phyloP scores from a whole-genome alignment of 2,329 filamentous ascomycete species.

The Blastomyces parvus region DNA sequence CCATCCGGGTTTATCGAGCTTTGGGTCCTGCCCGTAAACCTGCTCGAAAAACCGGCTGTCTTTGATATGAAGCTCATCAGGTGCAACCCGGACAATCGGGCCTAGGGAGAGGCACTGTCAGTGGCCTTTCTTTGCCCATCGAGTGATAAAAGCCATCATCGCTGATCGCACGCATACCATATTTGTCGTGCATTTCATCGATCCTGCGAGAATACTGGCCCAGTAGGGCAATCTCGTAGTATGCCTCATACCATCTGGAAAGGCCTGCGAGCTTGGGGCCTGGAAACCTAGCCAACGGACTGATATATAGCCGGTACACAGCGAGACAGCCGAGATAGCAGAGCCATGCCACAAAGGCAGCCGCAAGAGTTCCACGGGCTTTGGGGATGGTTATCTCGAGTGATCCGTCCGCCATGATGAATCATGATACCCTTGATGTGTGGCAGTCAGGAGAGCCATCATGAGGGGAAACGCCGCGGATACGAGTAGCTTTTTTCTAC shows the following conservation, averaged over 20 bases:
- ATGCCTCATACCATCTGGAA: constrained; percentile 19
- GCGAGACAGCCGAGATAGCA: constrained; percentile 12
- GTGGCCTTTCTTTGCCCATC: not conserved
- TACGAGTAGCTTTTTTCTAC: no score
- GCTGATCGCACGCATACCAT: constrained; percentile 15
- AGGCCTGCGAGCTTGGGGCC: constrained; percentile 19
- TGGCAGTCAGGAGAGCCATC: not conserved
- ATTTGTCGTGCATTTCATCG: constrained; percentile 18
- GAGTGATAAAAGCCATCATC: not conserved
- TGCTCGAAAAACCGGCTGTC: constrained; percentile 18
- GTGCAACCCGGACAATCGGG: constrained; percentile 19
- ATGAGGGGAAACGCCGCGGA: not conserved
- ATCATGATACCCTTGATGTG: not conserved
- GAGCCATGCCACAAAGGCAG: not conserved
- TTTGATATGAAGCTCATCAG: constrained; percentile 18
- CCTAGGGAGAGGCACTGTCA: constrained; percentile 6
- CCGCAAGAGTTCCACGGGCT: not conserved
- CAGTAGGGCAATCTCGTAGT: constrained; percentile 19
- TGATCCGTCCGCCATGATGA: not conserved
- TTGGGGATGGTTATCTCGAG: not conserved
- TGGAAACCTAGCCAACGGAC: constrained; percentile 17
- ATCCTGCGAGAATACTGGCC: constrained; percentile 18
- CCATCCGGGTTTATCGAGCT: constrained; percentile 19
- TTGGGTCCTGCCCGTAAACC: constrained; percentile 16
- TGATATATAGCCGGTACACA: constrained; percentile 17